Percentiles rank a stretch among this genome's conserved stretches.
phyloP scores from a whole-genome alignment of 768 basidiomycete species.

The Suillus sp. region DNA sequence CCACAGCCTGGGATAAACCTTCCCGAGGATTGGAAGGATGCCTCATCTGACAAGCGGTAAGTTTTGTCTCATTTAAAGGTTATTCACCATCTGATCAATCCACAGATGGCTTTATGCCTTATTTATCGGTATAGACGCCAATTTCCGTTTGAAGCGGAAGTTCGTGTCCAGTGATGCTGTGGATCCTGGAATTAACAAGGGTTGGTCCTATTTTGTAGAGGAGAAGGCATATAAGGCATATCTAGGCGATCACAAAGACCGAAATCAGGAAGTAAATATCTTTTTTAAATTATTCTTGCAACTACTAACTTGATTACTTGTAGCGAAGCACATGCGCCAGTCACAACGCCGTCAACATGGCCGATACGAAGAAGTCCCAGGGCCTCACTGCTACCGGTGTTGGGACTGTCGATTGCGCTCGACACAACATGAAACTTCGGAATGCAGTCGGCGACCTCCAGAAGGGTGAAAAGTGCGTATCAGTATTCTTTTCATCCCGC shows the following conservation, averaged over 20 bases:
- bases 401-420: slow-evolving; percentile 29
- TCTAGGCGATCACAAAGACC: slow-evolving; percentile 7
- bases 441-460: slow-evolving; percentile 27
- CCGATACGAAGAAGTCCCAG: slow-evolving; percentile 21
- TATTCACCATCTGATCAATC: neutral
- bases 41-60: neutral
- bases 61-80: neutral
- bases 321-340: slow-evolving; percentile 23
- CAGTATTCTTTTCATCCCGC: neutral
- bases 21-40: slow-evolving; percentile 5
- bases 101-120: slow-evolving; percentile 13
- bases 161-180: slow-evolving; percentile 12
- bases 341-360: slow-evolving; percentile 31
- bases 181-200: slow-evolving; percentile 25
- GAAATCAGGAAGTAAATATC: neutral
- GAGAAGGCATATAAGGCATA: slow-evolving; percentile 18
- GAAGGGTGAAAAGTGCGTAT: slow-evolving; percentile 22
- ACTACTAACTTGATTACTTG: neutral
- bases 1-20: slow-evolving; percentile 12
- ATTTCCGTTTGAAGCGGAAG: slow-evolving; percentile 26
- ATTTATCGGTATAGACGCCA: neutral
- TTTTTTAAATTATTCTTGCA: neutral
- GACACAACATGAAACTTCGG: slow-evolving; percentile 34
- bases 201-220: slow-evolving; percentile 27
- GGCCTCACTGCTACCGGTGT: slow-evolving; percentile 33